phyloP scores from a whole-genome alignment of 352 stramenopile genomes.

The Phytopythium cucurbitacearum region DNA sequence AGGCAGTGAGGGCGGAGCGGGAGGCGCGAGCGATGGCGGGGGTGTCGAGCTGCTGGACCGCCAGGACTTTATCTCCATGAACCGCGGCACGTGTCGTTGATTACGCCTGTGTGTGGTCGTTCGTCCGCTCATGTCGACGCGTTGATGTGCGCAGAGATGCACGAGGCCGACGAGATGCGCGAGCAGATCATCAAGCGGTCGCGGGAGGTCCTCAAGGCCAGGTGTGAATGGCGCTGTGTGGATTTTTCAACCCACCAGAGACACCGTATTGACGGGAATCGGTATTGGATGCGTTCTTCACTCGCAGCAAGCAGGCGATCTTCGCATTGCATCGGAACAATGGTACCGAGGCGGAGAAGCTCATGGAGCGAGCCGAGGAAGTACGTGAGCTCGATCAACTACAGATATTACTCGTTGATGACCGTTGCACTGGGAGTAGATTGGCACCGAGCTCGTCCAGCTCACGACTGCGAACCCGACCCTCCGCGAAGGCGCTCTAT shows the following conservation, averaged over 20 bases:
- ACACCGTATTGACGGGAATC: not conserved
- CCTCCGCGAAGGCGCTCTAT: slow-evolving; percentile 78
- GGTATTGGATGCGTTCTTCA: not conserved
- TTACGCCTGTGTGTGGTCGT: not conserved
- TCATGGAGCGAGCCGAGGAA: slow-evolving; percentile 50
- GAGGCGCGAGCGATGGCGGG: not conserved
- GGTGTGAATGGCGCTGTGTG: slow-evolving; percentile 16
- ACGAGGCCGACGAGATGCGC: slow-evolving; percentile 88
- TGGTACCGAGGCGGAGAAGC: slow-evolving; percentile 37
- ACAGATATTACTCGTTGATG: not conserved
- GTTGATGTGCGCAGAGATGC: slow-evolving; percentile 59
- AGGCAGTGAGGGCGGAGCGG: no score
- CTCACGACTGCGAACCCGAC: slow-evolving; percentile 80
- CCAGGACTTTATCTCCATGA: slow-evolving; percentile 56
- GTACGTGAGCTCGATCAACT: slow-evolving; percentile 19
- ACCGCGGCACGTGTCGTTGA: slow-evolving; percentile 18
- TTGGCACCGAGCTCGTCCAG: slow-evolving; percentile 72
- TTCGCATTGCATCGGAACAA: slow-evolving; percentile 92
- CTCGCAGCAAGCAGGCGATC: slow-evolving; percentile 90
- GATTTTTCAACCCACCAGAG: no score
- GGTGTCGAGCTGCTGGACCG: slow-evolving; percentile 20
- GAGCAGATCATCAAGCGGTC: slow-evolving; percentile 95
- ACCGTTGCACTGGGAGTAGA: slow-evolving; percentile 9
- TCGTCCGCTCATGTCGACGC: not conserved
- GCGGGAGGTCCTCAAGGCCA: slow-evolving; percentile 93